Evolutionary conservation across 345 rosid genomes (phyloP), one percentile per base, ranked within the genome.

Genomic region (Erysimum cheiranthoides): DNA sequence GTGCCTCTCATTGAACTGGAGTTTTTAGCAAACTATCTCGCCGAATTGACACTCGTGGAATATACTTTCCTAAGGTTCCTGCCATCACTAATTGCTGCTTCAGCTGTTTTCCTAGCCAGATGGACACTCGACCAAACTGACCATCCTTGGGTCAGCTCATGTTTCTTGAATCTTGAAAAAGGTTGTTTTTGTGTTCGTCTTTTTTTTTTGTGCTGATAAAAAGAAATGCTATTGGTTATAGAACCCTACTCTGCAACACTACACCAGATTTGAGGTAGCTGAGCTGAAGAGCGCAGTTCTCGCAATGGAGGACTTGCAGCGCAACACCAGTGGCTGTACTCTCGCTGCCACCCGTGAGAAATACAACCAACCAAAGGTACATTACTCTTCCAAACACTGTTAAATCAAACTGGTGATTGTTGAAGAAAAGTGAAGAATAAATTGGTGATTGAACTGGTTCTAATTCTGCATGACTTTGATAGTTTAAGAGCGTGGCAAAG

Each of bases 221-320:
- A 68, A 68, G 45, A 68, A 68, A 42, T 73, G 61, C 8, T 73
- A 3, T 67, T 73, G 65, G 66, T 68, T 79, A 80, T 87, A 94
- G 97, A 92, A 86, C 78, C 85, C 88, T 69, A 92, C 97, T 63
- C 84, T 94, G 74, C 97, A 88, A 76, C 93, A 94, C 82, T 92
- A 94, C 70, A 86, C 96, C 17, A 85, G 74, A 73, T 92, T 90
- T 73, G 85, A 79, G 54, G 86, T 83, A 61, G 73, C 82, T 25
- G 88, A 88, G 63, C 81, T 94, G 67, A 87, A 87, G 81, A 78
- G 73, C 64, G 52, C 90, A 10, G 93, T 92, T 70, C 87, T 94
- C 49, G 95, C 90, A 53, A 66, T 94, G 59, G 97, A 94, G 82
- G 85, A 83, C 53, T 70, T 94, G 81, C 98, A 89, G 82, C 86